A percentile compares a stretch with the other conserved stretches of the same genome.
Conservation (phyloP, 2,329 filamentous ascomycete species). For the Fusarium dlaminii region DNA sequence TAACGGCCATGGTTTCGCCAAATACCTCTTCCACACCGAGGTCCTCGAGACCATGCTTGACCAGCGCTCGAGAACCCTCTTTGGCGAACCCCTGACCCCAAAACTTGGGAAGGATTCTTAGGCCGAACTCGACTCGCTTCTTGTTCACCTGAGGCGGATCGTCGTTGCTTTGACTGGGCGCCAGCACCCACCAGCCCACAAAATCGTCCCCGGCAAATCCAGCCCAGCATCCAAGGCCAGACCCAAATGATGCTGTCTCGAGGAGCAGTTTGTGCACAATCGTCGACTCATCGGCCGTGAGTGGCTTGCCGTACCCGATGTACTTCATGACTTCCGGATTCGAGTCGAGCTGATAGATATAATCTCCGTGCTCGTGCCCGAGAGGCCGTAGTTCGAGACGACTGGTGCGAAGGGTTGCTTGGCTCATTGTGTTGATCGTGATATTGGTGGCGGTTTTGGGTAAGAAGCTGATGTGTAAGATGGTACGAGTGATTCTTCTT, state of each 20-base stretch:
- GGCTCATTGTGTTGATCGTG: slow-evolving; percentile 20
- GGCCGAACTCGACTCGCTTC: slow-evolving; percentile 40
- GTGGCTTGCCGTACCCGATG: slow-evolving; percentile 37
- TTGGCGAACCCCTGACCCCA: slow-evolving; percentile 46
- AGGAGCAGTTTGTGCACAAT: slow-evolving; percentile 38
- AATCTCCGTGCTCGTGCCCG: slow-evolving; percentile 26
- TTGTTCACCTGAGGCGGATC: slow-evolving; percentile 10
- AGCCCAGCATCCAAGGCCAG: slow-evolving; percentile 36
- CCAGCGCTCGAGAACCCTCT: slow-evolving; percentile 42
- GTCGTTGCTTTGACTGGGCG: slow-evolving; percentile 30
- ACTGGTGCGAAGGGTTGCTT: slow-evolving; percentile 28
- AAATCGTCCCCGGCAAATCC: slow-evolving; percentile 39
- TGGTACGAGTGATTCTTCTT: background rate
- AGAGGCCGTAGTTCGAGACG: slow-evolving; percentile 34
- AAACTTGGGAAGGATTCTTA: slow-evolving; percentile 42
- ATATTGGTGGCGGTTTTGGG: background rate
- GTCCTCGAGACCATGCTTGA: slow-evolving; percentile 44
- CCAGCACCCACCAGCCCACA: slow-evolving; percentile 46
- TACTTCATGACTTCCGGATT: slow-evolving; percentile 36
- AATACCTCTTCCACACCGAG: slow-evolving; percentile 37
- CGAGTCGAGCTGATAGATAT: slow-evolving; percentile 33
- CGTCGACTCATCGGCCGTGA: slow-evolving; percentile 24
- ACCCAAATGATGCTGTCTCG: slow-evolving; percentile 31
- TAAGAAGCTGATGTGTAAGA: background rate
- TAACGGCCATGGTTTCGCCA: slow-evolving; percentile 46